These are phyloP conservation scores for Phytophthora pluvialis DNA, from an alignment of 352 stramenopile genomes.

Conservation along the genomic window DNA sequence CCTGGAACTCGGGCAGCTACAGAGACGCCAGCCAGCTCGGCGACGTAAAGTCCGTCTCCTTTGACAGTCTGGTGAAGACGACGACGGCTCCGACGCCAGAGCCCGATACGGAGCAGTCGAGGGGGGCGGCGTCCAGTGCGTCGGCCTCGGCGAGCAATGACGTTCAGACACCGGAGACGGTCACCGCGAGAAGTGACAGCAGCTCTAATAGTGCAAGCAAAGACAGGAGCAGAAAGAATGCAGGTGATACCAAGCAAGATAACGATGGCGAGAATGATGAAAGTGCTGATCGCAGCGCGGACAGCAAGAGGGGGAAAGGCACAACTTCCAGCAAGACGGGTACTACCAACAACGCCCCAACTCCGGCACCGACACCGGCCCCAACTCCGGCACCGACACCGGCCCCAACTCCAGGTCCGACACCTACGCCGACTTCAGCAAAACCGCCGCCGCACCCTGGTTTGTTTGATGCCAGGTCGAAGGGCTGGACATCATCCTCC, in stretches of 20 bases:
- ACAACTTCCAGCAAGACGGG: constrained; percentile 6
- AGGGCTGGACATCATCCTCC: constrained; percentile 9
- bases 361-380: not conserved
- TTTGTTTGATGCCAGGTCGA: constrained; percentile 4
- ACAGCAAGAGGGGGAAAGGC: constrained; percentile 20
- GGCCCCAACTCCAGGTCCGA: constrained; percentile 11
- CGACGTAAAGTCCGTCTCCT: constrained; percentile 28
- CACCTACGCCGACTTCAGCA: constrained; percentile 3
- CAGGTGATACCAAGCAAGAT: constrained; percentile 8
- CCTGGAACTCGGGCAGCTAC: constrained; percentile 22
- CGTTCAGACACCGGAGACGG: not conserved
- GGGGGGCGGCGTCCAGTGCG: not conserved
- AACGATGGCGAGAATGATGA: not conserved
- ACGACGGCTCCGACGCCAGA: not conserved
- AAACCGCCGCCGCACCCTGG: constrained; percentile 1
- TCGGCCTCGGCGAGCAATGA: constrained; percentile 4
- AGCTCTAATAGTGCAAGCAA: not conserved
- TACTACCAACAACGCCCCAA: constrained; percentile 10
- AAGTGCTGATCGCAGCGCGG: constrained; percentile 11
- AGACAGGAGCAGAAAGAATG: not conserved
- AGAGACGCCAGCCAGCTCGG: constrained; percentile 9
- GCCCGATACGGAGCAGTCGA: not conserved
- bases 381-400: constrained; percentile 8
- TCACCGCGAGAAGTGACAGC: not conserved
- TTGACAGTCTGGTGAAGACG: constrained; percentile 23